Conservation (phyloP, 495 filamentous ascomycete species). For the Annulohypoxylon moriforme region DNA sequence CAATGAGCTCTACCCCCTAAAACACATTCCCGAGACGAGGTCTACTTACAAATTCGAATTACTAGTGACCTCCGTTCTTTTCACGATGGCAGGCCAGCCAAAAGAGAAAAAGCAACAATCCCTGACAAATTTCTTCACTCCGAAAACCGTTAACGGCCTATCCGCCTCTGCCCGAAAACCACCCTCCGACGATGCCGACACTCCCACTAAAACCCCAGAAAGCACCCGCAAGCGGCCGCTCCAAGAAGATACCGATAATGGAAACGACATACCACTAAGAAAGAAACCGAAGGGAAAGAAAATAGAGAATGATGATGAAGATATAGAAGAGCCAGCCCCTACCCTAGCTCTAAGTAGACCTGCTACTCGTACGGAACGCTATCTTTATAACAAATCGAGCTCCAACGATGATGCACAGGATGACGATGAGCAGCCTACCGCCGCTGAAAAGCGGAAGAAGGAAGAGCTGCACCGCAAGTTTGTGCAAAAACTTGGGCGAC, state of each 20-base stretch:
- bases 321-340: slow-evolving; percentile 23
- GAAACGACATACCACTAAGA: slow-evolving; percentile 49
- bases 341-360: slow-evolving; percentile 31
- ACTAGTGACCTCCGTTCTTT: not conserved
- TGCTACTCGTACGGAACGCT: slow-evolving; percentile 56
- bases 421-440: slow-evolving; percentile 64
- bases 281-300: slow-evolving; percentile 56
- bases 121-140: slow-evolving; percentile 87
- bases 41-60: not conserved
- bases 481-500: slow-evolving; percentile 85
- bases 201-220: slow-evolving; percentile 20
- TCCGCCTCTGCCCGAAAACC: slow-evolving; percentile 23
- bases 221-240: slow-evolving; percentile 58
- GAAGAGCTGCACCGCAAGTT: slow-evolving; percentile 86
- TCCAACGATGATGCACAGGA: slow-evolving; percentile 41
- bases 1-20: not conserved
- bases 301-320: slow-evolving; percentile 43
- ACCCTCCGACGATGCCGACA: slow-evolving; percentile 21
- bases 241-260: slow-evolving; percentile 55
- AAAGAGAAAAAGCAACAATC: slow-evolving; percentile 77
- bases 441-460: slow-evolving; percentile 60
- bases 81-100: slow-evolving; percentile 53
- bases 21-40: not conserved
- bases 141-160: slow-evolving; percentile 61
- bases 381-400: slow-evolving; percentile 55